These are phyloP conservation scores for Hyaloperonospora arabidopsidis DNA, from an alignment of 352 stramenopile genomes.

Conservation along the genomic window DNA sequence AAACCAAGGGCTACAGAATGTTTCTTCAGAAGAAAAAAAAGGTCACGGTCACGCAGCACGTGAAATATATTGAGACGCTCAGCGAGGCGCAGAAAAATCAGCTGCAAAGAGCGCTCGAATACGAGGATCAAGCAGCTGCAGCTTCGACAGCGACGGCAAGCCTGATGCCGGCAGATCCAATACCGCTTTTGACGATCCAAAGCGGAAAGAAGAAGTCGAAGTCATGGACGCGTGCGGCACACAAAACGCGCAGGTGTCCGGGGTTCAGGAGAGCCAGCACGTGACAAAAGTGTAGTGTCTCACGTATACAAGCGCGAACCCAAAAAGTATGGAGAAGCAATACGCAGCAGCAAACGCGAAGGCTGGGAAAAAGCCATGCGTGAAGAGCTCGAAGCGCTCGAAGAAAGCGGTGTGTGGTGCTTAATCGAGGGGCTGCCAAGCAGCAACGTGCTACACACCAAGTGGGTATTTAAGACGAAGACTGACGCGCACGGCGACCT, in stretches of 20 bases:
- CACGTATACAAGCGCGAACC: too few relatives aligned
- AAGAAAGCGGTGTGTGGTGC: too few relatives aligned
- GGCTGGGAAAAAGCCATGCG: too few relatives aligned
- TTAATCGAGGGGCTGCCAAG: too few relatives aligned
- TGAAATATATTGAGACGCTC: background rate
- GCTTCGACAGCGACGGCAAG: background rate
- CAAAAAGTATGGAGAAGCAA: too few relatives aligned
- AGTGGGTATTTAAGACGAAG: too few relatives aligned
- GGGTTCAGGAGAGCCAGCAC: too few relatives aligned
- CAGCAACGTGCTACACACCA: too few relatives aligned
- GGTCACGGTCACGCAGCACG: background rate
- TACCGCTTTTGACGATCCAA: background rate
- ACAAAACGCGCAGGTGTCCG: background rate
- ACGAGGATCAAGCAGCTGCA: background rate
- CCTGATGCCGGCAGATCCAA: background rate
- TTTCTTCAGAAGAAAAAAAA: background rate
- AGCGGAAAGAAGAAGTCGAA: background rate
- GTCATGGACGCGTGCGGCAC: background rate
- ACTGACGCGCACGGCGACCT: too few relatives aligned
- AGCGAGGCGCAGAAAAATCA: background rate
- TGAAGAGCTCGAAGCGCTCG: too few relatives aligned
- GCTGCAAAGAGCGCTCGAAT: background rate
- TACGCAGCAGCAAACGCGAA: too few relatives aligned
- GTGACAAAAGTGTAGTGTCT: too few relatives aligned
- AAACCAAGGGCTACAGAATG: background rate